Evolutionary conservation across 192 early-diverging fungal genomes (phyloP).

Genomic region (Chytriomyces sp.): DNA sequence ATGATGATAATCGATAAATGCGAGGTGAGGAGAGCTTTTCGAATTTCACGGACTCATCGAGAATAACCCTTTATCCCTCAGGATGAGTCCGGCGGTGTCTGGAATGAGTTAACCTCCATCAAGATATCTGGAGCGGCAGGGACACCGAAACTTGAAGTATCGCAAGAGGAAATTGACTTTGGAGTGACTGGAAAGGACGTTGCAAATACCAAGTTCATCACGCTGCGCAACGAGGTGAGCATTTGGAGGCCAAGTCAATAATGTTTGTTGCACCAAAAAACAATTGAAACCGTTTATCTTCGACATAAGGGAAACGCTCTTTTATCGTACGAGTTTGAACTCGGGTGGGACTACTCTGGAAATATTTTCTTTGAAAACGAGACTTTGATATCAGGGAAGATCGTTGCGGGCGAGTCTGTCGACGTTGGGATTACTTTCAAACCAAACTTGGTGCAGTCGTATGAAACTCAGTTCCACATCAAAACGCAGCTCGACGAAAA

Average conservation of each 20-base stretch:
- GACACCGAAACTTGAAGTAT: conserved; percentile 50
- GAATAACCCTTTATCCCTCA: background rate
- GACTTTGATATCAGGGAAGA: conserved; percentile 33
- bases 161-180: conserved; percentile 49
- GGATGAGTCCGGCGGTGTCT: conserved; percentile 42
- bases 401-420: conserved; percentile 39
- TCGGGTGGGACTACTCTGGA: conserved; percentile 47
- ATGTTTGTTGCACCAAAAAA: too few species aligned
- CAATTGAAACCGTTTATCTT: background rate
- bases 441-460: conserved; percentile 36
- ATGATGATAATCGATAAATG: conserved; percentile 53
- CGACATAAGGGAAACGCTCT: conserved; percentile 47
- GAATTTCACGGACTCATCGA: background rate
- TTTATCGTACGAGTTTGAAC: conserved; percentile 46
- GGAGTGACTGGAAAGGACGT: conserved; percentile 42
- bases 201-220: conserved; percentile 26
- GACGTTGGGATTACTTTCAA: conserved; percentile 37
- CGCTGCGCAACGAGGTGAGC: conserved; percentile 46
- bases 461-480: conserved; percentile 37
- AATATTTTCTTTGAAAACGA: conserved; percentile 35
- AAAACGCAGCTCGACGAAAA: conserved; percentile 47
- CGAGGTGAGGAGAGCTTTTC: conserved; percentile 27
- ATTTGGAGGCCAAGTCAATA: too few species aligned
- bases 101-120: conserved; percentile 50
- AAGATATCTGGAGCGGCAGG: conserved; percentile 57